phyloP scores from a whole-genome alignment of 805 yeast species.

The Ogataea nitratoaversa region DNA sequence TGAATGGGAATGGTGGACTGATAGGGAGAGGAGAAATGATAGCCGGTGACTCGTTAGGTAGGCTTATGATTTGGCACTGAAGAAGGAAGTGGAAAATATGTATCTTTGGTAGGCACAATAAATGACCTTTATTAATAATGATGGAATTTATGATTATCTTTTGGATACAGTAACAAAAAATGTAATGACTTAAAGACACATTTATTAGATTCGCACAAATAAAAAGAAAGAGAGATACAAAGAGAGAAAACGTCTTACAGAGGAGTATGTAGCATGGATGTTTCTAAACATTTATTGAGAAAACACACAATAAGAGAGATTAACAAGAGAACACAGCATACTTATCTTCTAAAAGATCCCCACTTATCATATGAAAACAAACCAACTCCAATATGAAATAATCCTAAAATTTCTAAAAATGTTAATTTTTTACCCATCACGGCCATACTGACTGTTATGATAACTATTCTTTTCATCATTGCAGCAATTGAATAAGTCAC shows the following conservation, averaged over 20 bases:
- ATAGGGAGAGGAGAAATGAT: slow-evolving; percentile 35
- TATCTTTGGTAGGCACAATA: no score
- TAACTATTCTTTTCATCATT: slow-evolving; percentile 82
- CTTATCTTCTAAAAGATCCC: slow-evolving; percentile 33
- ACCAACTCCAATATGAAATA: slow-evolving; percentile 50
- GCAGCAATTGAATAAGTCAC: slow-evolving; percentile 84
- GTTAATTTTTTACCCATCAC: slow-evolving; percentile 51
- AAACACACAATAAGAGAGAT: background rate
- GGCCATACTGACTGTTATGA: slow-evolving; percentile 73
- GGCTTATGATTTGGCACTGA: slow-evolving; percentile 45
- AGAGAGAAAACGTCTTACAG: no score
- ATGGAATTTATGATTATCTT: no score
- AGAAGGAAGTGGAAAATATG: no score
- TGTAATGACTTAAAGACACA: no score
- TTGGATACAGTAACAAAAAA: no score
- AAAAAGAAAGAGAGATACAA: no score
- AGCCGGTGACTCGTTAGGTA: slow-evolving; percentile 52
- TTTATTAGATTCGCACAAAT: no score
- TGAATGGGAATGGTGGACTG: slow-evolving; percentile 32
- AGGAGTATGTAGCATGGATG: background rate
- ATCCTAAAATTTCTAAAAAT: slow-evolving; percentile 44
- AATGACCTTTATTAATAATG: no score
- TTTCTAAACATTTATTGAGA: background rate
- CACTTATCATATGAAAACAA: slow-evolving; percentile 61
- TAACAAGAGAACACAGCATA: background rate